These are phyloP conservation scores for Linaria vulgaris DNA, from an alignment of 257 asterid genomes.

Conservation along the genomic window DNA sequence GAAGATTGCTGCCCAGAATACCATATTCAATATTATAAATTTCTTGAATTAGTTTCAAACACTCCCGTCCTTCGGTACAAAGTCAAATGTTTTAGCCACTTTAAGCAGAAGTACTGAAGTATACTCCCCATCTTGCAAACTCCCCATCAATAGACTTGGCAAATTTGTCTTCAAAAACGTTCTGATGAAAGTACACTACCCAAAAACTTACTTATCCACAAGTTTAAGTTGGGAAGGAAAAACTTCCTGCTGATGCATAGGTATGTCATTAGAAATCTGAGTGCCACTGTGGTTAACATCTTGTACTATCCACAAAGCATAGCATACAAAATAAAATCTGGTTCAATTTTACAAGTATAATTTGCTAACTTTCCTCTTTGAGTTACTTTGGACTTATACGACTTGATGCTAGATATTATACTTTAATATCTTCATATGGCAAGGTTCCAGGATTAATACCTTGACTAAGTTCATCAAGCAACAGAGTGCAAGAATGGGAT, in stretches of 20 bases:
- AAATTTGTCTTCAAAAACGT: too few species aligned
- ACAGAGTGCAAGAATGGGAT: neutral
- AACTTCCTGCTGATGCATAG: too few species aligned
- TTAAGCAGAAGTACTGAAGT: too few species aligned
- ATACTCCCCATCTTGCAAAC: neutral
- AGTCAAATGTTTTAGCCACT: too few species aligned
- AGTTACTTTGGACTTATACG: conserved; percentile 6
- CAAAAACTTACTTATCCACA: too few species aligned
- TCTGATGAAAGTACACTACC: too few species aligned
- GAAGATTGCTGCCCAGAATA: too few species aligned
- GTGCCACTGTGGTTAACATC: neutral
- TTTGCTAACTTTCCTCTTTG: conserved; percentile 1
- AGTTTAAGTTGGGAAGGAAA: too few species aligned
- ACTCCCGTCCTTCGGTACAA: too few species aligned
- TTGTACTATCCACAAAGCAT: neutral
- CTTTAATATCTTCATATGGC: neutral
- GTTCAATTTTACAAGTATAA: neutral
- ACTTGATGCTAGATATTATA: conserved; percentile 7
- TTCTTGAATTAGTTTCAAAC: too few species aligned
- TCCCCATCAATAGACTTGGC: neutral
- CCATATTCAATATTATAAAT: too few species aligned
- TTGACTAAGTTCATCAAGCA: neutral
- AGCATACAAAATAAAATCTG: neutral
- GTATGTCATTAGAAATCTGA: too few species aligned
- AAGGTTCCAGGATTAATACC: conserved; percentile 3